These are phyloP conservation scores for Heliosperma pusillum DNA, from an alignment of 148 eudicot species.

Conservation along the genomic window DNA sequence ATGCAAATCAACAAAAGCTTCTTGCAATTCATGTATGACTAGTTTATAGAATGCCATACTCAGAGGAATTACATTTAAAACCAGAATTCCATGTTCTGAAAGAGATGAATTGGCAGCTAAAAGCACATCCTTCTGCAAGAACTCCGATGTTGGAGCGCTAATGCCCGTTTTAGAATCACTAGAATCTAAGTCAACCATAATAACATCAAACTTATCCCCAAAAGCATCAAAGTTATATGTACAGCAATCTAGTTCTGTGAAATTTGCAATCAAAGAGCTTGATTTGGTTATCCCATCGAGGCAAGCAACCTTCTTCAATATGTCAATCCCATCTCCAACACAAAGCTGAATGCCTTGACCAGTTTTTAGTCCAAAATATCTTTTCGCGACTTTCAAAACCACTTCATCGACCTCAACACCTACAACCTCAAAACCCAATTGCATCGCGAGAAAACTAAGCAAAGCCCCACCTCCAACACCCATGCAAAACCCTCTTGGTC, in stretches of 20 bases:
- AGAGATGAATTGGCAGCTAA: constrained; percentile 44
- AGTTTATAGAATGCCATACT: constrained; percentile 40
- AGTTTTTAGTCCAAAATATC: constrained; percentile 51
- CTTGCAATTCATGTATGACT: constrained; percentile 34
- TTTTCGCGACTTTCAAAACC: constrained; percentile 55
- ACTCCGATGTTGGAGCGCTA: constrained; percentile 70
- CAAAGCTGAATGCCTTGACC: constrained; percentile 32
- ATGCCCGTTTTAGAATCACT: constrained; percentile 47
- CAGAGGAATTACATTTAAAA: constrained; percentile 65
- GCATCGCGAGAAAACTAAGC: constrained; percentile 43
- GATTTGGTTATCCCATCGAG: not conserved
- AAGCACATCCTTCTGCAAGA: constrained; percentile 53
- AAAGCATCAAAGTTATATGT: constrained; percentile 9
- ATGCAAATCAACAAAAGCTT: constrained; percentile 50
- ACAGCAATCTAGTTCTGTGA: no score
- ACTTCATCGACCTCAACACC: constrained; percentile 76
- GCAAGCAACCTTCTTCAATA: constrained; percentile 32
- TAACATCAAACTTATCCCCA: constrained; percentile 47
- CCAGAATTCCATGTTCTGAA: constrained; percentile 46
- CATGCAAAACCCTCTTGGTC: constrained; percentile 64
- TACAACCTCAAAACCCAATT: constrained; percentile 58
- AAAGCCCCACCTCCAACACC: constrained; percentile 97
- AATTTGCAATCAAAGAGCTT: constrained; percentile 12
- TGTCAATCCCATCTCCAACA: constrained; percentile 57
- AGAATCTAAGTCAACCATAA: constrained; percentile 93